A percentile compares a stretch with the other conserved stretches of the same genome.
phyloP scores from a whole-genome alignment of 139 green algal genomes.

The Chlamydomonas applanata region DNA sequence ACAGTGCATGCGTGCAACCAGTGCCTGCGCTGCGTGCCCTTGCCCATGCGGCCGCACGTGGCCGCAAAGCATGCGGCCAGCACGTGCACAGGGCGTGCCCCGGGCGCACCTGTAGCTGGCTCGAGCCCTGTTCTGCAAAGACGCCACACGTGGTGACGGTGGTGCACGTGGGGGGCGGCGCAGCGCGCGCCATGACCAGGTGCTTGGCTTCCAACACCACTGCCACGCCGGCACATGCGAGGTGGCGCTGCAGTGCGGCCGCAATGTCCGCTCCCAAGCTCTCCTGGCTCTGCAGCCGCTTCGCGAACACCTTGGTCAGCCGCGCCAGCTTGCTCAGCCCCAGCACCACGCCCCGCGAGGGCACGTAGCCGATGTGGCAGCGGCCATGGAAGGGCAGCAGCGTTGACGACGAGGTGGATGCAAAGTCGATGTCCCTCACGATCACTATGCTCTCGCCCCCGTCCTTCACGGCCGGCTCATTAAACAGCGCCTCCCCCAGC shows the following conservation, averaged over 20 bases:
- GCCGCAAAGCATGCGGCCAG: too few relatives aligned
- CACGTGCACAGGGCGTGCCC: too few relatives aligned
- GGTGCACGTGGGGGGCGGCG: conserved; percentile 5
- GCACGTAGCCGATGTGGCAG: conserved; percentile 91
- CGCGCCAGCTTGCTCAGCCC: conserved; percentile 87
- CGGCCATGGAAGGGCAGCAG: conserved; percentile 92
- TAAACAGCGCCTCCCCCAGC: conserved; percentile 74
- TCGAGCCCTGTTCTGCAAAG: conserved; percentile 1
- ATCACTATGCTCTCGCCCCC: conserved; percentile 69
- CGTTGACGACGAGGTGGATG: conserved; percentile 58
- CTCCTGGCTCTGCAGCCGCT: conserved; percentile 72
- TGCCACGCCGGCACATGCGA: conserved; percentile 49
- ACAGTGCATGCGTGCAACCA: too few relatives aligned
- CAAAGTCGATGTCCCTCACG: conserved; percentile 91
- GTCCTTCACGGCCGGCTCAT: conserved; percentile 65
- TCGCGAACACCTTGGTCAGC: conserved; percentile 71
- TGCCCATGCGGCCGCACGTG: too few relatives aligned
- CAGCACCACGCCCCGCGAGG: conserved; percentile 69
- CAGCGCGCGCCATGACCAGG: conserved; percentile 32
- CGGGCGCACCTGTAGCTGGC: conserved; percentile 12
- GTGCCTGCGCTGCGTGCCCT: too few relatives aligned
- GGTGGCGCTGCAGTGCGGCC: conserved; percentile 39
- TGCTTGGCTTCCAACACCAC: conserved; percentile 70
- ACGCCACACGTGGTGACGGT: conserved; percentile 18
- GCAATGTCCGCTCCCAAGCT: conserved; percentile 57